Conservation (phyloP, 2,329 filamentous ascomycete genomes). For the Diplodia seriata region DNA sequence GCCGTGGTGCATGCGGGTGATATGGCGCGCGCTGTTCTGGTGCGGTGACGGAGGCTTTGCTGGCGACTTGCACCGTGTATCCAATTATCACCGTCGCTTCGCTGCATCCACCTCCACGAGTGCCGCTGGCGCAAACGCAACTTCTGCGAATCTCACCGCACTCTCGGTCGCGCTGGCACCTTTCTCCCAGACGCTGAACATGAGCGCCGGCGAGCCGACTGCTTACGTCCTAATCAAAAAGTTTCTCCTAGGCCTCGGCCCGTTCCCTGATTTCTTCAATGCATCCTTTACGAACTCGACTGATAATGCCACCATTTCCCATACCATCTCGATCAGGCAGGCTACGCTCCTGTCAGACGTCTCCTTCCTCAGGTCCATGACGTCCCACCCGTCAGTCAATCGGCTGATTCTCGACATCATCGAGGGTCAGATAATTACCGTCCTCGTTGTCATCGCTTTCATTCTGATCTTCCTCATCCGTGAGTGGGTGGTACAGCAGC, state of each 20-base stretch:
- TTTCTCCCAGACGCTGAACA: conserved; percentile 51
- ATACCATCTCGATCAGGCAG: conserved; percentile 36
- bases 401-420: conserved; percentile 80
- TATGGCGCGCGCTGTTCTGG: conserved; percentile 96
- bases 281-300: conserved; percentile 41
- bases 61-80: conserved; percentile 46
- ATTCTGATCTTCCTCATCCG: conserved; percentile 96
- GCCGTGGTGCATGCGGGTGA: conserved; percentile 86
- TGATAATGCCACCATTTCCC: conserved; percentile 40
- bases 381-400: conserved; percentile 75
- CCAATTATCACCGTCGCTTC: conserved; percentile 36
- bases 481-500: conserved; percentile 98
- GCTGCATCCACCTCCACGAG: conserved; percentile 30
- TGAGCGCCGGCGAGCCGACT: conserved; percentile 53
- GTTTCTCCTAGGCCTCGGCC: conserved; percentile 45
- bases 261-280: conserved; percentile 42
- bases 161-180: conserved; percentile 46
- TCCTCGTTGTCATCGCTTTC: conserved; percentile 89
- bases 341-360: conserved; percentile 63
- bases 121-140: conserved; percentile 37
- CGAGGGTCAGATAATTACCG: conserved; percentile 92
- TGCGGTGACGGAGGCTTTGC: conserved; percentile 79
- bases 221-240: conserved; percentile 56
- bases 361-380: conserved; percentile 62
- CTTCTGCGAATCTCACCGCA: conserved; percentile 32